A percentile compares a stretch with the other conserved stretches of the same genome.
phyloP scores from a whole-genome alignment of 2,329 filamentous ascomycete species.

The Arthroderma sp. region DNA sequence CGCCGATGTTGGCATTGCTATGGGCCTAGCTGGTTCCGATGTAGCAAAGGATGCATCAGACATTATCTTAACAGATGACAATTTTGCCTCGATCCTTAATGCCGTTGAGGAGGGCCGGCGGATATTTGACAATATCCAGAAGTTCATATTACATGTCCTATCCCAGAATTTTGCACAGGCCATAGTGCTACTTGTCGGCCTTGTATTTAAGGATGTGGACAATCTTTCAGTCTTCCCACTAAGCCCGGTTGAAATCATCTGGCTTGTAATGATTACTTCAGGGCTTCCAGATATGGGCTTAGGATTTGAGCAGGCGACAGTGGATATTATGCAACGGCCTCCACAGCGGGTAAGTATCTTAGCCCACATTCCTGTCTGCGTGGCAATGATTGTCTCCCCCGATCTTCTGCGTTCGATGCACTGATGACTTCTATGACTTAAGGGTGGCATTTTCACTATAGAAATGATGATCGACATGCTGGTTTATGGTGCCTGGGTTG shows the following conservation, averaged over 20 bases:
- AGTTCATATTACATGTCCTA: conserved; percentile 69
- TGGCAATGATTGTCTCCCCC: neutral
- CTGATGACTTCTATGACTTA: neutral
- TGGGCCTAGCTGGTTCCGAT: conserved; percentile 69
- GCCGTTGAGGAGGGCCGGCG: conserved; percentile 72
- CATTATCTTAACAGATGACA: conserved; percentile 16
- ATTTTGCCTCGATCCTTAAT: conserved; percentile 70
- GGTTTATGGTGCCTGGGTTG: conserved; percentile 71
- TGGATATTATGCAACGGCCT: conserved; percentile 66
- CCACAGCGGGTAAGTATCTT: conserved; percentile 47
- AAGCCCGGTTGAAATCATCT: conserved; percentile 73
- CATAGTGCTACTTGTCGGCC: conserved; percentile 64
- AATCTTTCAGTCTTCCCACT: conserved; percentile 74
- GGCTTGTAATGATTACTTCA: conserved; percentile 89
- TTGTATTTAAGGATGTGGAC: conserved; percentile 62
- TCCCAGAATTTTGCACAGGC: conserved; percentile 76
- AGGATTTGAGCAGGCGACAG: conserved; percentile 61
- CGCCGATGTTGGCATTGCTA: conserved; percentile 77
- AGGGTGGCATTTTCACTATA: conserved; percentile 56
- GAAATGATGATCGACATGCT: conserved; percentile 69
- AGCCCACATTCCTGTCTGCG: neutral
- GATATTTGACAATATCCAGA: conserved; percentile 83
- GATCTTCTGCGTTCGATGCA: neutral
- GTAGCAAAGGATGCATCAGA: conserved; percentile 65
- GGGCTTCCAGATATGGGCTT: conserved; percentile 79